Evolutionary conservation across 1,284 basidiomycete species (phyloP), one percentile per base, ranked within the genome.

Genomic region (Erythrobasidium hasegawianum): DNA sequence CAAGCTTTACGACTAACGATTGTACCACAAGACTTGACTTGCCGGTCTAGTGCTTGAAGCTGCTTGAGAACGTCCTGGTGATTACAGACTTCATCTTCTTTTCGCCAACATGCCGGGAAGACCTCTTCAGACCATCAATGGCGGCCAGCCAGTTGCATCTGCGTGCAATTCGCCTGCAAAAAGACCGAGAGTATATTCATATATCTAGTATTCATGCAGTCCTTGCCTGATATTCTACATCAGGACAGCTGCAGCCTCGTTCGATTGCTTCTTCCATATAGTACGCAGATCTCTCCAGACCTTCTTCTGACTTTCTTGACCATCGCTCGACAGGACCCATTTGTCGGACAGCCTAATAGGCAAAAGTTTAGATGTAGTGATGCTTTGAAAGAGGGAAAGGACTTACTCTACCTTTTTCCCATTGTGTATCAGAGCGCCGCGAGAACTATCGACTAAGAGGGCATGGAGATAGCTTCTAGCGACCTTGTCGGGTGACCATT

Each of bases 131-230:
- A 4, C 4, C 7, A 5, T 16, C 14, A 18, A 24, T 24, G 43
- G 43, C 43, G 7, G 16, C 8, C 43, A 52, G 13, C 18, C 43
- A 9, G 41, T 64, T 2, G 61, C 61, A 7, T 64, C 61, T 3
- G 56, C 61, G 8, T 62, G 49, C 13, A 47, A 47, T 5, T 24
- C 16, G 43, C n/a, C 33, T 39, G 26, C n/a, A 16, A 40, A 49
- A 27, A 64, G 47, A 38, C 55, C 54, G n/a, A n/a, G n/a, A n/a
- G n/a, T n/a, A n/a, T n/a, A n/a, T n/a, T n/a, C n/a, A n/a, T n/a
- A n/a, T n/a, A n/a, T n/a, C n/a, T n/a, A n/a, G n/a, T n/a, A n/a
- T n/a, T n/a, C n/a, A n/a, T n/a, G n/a, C n/a, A n/a, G n/a, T n/a
- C n/a, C n/a, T n/a, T n/a, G n/a, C n/a, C n/a, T n/a, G n/a, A n/a